These are phyloP conservation scores for Chrysoporthe cubensis DNA, from an alignment of 2,329 filamentous ascomycete species.

Conservation along the genomic window DNA sequence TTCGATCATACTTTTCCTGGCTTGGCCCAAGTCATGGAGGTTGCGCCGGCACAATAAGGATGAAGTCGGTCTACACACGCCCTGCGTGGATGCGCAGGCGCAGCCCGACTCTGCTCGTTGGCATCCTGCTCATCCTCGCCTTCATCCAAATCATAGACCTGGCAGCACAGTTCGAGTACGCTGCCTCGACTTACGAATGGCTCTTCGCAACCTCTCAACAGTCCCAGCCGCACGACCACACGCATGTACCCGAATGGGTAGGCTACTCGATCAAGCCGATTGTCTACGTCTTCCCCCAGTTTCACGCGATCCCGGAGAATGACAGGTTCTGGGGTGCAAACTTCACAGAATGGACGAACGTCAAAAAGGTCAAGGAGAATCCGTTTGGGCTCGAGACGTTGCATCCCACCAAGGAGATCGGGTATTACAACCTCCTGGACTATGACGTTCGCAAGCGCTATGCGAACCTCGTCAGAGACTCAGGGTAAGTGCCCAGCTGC, in stretches of 20 bases:
- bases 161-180: background rate
- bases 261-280: conserved; percentile 23
- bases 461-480: conserved; percentile 15
- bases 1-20: background rate
- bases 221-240: background rate
- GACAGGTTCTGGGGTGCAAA: conserved; percentile 25
- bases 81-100: background rate
- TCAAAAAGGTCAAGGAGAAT: conserved; percentile 20
- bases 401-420: conserved; percentile 21
- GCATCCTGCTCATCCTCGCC: background rate
- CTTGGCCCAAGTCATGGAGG: background rate
- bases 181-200: background rate
- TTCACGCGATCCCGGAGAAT: conserved; percentile 25
- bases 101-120: background rate
- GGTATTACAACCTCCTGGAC: conserved; percentile 26
- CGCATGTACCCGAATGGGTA: background rate
- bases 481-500: background rate
- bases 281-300: conserved; percentile 27
- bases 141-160: background rate
- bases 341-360: conserved; percentile 27
- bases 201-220: background rate
- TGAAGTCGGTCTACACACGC: background rate
- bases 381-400: conserved; percentile 17
- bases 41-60: background rate
- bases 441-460: conserved; percentile 15